Evolutionary conservation across 768 basidiomycete species (phyloP).

Genomic region (Hydnomerulius pinastri): DNA sequence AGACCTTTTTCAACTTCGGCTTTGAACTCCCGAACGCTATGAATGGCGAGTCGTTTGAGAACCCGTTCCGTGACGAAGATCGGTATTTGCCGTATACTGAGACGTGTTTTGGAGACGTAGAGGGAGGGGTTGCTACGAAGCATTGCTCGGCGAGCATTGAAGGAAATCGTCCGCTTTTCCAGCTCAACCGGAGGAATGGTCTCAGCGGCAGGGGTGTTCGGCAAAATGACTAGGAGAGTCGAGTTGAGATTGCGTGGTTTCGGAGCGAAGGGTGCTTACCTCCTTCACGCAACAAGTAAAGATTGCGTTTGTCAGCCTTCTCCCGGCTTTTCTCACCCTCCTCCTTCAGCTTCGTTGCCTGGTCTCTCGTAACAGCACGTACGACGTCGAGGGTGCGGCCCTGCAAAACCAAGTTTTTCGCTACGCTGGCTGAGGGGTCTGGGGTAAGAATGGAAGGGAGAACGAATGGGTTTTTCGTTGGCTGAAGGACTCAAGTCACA

Average conservation of each 20-base stretch:
- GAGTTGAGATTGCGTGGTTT: neutral
- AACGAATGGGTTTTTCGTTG: slow-evolving; percentile 82
- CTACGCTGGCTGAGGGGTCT: slow-evolving; percentile 86
- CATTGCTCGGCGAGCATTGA: slow-evolving; percentile 79
- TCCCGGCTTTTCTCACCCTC: slow-evolving; percentile 81
- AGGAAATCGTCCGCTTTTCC: slow-evolving; percentile 82
- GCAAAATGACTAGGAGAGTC: slow-evolving; percentile 74
- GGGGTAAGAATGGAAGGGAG: slow-evolving; percentile 89
- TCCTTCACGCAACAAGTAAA: slow-evolving; percentile 96
- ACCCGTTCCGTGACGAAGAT: slow-evolving; percentile 87
- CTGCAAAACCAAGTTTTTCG: slow-evolving; percentile 83
- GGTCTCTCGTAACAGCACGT: slow-evolving; percentile 86
- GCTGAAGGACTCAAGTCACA: slow-evolving; percentile 32
- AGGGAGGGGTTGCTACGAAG: slow-evolving; percentile 91
- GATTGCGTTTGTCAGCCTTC: slow-evolving; percentile 93
- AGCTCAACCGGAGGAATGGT: slow-evolving; percentile 73
- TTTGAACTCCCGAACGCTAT: slow-evolving; percentile 80
- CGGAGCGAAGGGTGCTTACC: slow-evolving; percentile 47
- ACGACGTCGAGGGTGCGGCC: slow-evolving; percentile 92
- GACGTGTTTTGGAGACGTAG: slow-evolving; percentile 91
- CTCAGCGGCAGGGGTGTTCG: slow-evolving; percentile 79
- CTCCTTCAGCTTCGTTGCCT: slow-evolving; percentile 86
- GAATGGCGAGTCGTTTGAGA: slow-evolving; percentile 83
- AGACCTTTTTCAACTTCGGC: slow-evolving; percentile 66
- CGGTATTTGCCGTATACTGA: slow-evolving; percentile 92